Evolutionary conservation across 352 stramenopile species (phyloP).

Genomic region (Pythium utonaiense): DNA sequence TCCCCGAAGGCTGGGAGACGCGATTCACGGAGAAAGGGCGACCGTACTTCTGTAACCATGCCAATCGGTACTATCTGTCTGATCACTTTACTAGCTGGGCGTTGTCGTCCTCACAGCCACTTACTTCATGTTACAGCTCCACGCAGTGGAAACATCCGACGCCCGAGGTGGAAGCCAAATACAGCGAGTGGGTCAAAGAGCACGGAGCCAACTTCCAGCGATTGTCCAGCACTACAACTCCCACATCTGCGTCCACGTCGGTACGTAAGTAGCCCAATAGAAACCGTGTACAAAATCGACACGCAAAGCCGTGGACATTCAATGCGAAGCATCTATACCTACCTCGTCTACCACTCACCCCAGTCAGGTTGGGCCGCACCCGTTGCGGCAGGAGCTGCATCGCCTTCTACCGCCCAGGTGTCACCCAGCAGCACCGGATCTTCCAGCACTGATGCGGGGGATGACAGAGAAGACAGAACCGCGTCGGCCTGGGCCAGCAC

Average conservation of each 20-base stretch:
- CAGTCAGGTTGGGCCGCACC: slow-evolving; percentile 39
- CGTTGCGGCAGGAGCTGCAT: slow-evolving; percentile 18
- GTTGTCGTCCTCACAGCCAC: too few relatives aligned
- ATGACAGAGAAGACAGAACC: slow-evolving; percentile 20
- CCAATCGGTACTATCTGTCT: slow-evolving; percentile 36
- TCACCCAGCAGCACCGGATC: slow-evolving; percentile 11
- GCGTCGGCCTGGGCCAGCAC: slow-evolving; percentile 27
- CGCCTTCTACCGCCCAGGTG: slow-evolving; percentile 28
- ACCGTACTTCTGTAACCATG: slow-evolving; percentile 84
- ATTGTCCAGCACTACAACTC: neutral
- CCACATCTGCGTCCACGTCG: neutral
- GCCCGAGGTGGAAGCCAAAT: slow-evolving; percentile 68
- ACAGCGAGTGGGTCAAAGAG: slow-evolving; percentile 73
- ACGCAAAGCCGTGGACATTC: slow-evolving; percentile 1
- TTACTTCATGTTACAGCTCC: slow-evolving; percentile 33
- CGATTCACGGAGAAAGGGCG: slow-evolving; percentile 77
- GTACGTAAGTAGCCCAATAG: slow-evolving; percentile 2
- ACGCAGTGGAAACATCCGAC: slow-evolving; percentile 85
- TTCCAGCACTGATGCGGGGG: neutral
- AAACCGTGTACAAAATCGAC: neutral
- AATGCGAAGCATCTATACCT: neutral
- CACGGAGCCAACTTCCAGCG: slow-evolving; percentile 49
- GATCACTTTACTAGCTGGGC: neutral
- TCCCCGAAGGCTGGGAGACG: slow-evolving; percentile 77
- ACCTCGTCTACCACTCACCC: slow-evolving; percentile 52